Evolutionary conservation across 2,329 filamentous ascomycete species (phyloP).

Genomic region (Aureobasidium sp.): DNA sequence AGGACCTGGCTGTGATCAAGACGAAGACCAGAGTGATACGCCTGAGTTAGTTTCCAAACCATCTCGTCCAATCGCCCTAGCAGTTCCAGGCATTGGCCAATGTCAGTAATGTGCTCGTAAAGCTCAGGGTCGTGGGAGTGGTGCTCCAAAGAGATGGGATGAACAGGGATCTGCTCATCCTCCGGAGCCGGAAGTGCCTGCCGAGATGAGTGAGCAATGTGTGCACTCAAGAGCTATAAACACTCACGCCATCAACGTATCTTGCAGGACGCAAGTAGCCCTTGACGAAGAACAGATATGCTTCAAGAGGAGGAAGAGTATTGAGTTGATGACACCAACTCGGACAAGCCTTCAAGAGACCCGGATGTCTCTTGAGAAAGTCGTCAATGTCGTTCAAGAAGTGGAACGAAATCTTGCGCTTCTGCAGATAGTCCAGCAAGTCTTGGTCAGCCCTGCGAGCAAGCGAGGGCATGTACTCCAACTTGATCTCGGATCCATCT

Average conservation of each 20-base stretch:
- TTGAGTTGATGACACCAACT: slow-evolving; percentile 7
- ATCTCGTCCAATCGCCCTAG: background rate
- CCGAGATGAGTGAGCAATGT: background rate
- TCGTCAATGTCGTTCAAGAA: slow-evolving; percentile 10
- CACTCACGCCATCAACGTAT: slow-evolving; percentile 6
- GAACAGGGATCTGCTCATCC: background rate
- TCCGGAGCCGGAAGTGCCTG: slow-evolving; percentile 4
- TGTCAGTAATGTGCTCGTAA: slow-evolving; percentile 1
- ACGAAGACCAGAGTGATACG: background rate
- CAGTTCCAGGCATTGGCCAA: background rate
- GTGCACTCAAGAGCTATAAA: background rate
- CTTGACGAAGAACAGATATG: slow-evolving; percentile 5
- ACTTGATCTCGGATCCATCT: background rate
- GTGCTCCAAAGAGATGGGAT: background rate
- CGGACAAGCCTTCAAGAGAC: background rate
- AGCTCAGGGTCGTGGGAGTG: background rate
- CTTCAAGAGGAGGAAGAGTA: background rate
- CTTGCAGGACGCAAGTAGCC: slow-evolving; percentile 7
- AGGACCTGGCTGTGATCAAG: background rate
- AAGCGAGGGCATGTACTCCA: background rate
- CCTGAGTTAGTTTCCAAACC: background rate
- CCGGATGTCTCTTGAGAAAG: background rate
- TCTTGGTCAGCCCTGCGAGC: background rate
- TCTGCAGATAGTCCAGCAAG: background rate
- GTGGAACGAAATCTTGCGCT: background rate